Percentiles rank a stretch among this genome's conserved stretches.
phyloP scores from a whole-genome alignment of 257 asterid species.

The Solanum tarapatanum region DNA sequence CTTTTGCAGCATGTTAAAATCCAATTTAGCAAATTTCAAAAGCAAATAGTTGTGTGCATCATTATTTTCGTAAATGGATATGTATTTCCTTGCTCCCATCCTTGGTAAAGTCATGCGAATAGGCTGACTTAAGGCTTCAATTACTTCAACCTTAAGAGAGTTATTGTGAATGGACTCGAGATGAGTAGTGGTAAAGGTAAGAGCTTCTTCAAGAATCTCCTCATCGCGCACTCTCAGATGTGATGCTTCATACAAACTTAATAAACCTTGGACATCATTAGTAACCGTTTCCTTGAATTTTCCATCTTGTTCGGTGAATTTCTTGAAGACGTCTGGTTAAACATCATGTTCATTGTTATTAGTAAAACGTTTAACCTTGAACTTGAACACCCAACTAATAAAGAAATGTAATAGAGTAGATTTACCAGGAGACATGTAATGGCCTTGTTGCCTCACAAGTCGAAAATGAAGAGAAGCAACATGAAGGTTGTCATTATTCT shows the following conservation, averaged over 20 bases:
- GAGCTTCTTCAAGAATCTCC: neutral
- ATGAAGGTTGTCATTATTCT: neutral
- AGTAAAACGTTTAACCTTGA: neutral
- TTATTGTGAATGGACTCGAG: neutral
- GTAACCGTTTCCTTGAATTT: neutral
- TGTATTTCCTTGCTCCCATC: neutral
- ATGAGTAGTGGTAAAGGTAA: neutral
- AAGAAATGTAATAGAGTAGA: neutral
- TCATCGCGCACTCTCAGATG: neutral
- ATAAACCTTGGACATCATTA: neutral
- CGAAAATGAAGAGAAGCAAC: neutral
- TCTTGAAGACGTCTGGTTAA: neutral
- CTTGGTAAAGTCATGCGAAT: neutral
- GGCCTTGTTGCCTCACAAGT: neutral
- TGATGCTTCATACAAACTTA: neutral
- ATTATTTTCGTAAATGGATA: neutral
- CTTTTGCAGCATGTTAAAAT: neutral
- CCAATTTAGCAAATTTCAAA: neutral
- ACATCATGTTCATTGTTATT: no score
- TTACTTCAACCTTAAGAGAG: no score
- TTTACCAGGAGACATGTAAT: neutral
- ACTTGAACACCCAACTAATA: no score
- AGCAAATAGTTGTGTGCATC: neutral
- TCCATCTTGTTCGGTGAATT: neutral
- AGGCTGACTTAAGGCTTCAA: neutral